phyloP scores from a whole-genome alignment of 2,329 filamentous ascomycete genomes.

The Didymellaceae sp. region DNA sequence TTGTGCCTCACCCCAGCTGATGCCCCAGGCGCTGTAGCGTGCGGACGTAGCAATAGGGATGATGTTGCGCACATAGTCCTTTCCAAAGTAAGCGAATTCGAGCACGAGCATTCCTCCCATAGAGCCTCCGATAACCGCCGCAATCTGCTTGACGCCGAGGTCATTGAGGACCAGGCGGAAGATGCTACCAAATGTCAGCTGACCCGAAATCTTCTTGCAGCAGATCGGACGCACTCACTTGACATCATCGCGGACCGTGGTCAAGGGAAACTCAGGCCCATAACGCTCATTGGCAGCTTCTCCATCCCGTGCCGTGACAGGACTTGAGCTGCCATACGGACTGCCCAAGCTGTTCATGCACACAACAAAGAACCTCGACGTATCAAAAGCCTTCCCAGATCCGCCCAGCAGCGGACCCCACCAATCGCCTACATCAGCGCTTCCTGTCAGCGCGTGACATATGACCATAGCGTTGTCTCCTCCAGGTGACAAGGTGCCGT shows the following conservation, averaged over 20 bases:
- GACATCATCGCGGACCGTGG: conserved; percentile 94
- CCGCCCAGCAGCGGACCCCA: conserved; percentile 84
- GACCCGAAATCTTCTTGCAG: conserved; percentile 3
- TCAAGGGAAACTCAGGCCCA: conserved; percentile 94
- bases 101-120: conserved; percentile 91
- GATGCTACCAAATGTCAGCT: conserved; percentile 57
- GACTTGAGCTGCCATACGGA: conserved; percentile 86
- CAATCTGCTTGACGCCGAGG: conserved; percentile 77
- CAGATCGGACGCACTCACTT: conserved; percentile 64
- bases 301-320: conserved; percentile 86
- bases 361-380: conserved; percentile 81
- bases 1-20: conserved; percentile 89
- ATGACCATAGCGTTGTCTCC: conserved; percentile 70
- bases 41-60: conserved; percentile 87
- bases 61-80: conserved; percentile 79
- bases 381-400: conserved; percentile 79
- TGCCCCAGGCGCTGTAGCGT: conserved; percentile 86
- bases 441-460: conserved; percentile 85
- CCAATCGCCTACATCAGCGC: conserved; percentile 85
- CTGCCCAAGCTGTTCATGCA: conserved; percentile 87
- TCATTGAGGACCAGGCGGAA: conserved; percentile 83
- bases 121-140: conserved; percentile 80
- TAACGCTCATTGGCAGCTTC: conserved; percentile 77
- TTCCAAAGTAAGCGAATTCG: conserved; percentile 90
- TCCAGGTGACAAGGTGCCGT: conserved; percentile 62